Evolutionary conservation across 2,329 filamentous ascomycete species (phyloP).

Genomic region (Pseudonectria buxi): DNA sequence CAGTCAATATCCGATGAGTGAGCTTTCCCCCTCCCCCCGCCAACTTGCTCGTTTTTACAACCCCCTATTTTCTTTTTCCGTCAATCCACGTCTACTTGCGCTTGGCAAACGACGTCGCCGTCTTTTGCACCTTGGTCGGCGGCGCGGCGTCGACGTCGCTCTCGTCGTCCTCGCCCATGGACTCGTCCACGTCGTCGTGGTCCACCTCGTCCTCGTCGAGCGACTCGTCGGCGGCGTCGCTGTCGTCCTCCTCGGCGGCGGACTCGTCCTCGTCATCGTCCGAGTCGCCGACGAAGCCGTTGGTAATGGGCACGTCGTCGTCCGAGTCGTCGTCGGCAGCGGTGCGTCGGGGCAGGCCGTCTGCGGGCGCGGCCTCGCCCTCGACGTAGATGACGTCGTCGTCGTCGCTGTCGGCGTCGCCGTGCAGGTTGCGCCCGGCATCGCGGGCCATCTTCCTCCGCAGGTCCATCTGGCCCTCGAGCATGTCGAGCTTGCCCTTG

Average conservation of each 20-base stretch:
- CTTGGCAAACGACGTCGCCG: conserved; percentile 12
- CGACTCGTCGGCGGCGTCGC: conserved; percentile 41
- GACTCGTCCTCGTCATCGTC: conserved; percentile 51
- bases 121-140: conserved; percentile 36
- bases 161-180: conserved; percentile 49
- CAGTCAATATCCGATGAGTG: no score
- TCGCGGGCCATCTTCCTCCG: conserved; percentile 59
- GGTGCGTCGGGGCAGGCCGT: conserved; percentile 28
- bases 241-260: conserved; percentile 36
- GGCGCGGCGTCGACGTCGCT: conserved; percentile 44
- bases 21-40: no score
- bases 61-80: conserved; percentile 5
- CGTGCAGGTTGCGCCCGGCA: conserved; percentile 30
- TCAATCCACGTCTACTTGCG: conserved; percentile 13
- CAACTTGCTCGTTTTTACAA: conserved; percentile 5
- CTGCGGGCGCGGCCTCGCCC: conserved; percentile 58
- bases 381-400: conserved; percentile 84
- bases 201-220: conserved; percentile 54
- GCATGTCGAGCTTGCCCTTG: conserved; percentile 92
- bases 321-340: conserved; percentile 46
- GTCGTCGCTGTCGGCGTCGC: conserved; percentile 49
- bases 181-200: conserved; percentile 50
- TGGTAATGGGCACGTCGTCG: conserved; percentile 50
- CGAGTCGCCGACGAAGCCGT: conserved; percentile 50
- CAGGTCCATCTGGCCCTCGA: conserved; percentile 82